These are phyloP conservation scores for Crotalaria pallida DNA, from an alignment of 306 rosid species.

Conservation along the genomic window DNA sequence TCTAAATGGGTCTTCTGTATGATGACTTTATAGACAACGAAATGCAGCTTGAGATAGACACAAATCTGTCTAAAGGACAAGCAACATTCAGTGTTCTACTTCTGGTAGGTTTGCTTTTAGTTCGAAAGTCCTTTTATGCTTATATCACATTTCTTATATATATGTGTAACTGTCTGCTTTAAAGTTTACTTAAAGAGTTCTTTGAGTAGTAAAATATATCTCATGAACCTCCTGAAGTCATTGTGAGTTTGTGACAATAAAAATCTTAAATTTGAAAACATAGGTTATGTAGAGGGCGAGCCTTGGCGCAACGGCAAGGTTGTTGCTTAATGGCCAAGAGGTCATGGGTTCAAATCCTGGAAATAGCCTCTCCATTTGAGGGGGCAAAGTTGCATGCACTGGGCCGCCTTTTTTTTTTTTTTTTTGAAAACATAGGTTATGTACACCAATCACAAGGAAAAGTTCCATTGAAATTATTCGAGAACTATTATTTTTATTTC, in stretches of 20 bases:
- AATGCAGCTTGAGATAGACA: conserved; percentile 44
- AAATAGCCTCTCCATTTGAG: too few relatives aligned
- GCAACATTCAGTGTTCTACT: conserved; percentile 37
- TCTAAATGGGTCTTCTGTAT: conserved; percentile 15
- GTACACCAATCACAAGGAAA: background rate
- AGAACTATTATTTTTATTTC: background rate
- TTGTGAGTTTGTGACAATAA: background rate
- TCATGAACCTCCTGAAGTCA: background rate
- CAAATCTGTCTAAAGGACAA: conserved; percentile 41
- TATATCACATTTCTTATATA: background rate
- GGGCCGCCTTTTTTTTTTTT: too few relatives aligned
- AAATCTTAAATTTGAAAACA: background rate
- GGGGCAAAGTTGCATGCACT: too few relatives aligned
- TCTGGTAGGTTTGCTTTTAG: conserved; percentile 32
- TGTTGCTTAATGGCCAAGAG: too few relatives aligned
- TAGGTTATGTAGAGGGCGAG: too few relatives aligned
- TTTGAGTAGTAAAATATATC: background rate
- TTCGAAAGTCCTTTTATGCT: conserved; percentile 1
- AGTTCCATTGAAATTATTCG: background rate
- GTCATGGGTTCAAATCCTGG: too few relatives aligned
- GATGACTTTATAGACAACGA: conserved; percentile 28
- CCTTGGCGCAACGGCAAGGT: too few relatives aligned
- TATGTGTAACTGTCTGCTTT: conserved; percentile 1
- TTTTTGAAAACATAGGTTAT: background rate
- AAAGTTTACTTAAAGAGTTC: background rate